These are phyloP conservation scores for Dillenia turbinata DNA, from an alignment of 164 flowering plant genomes.

Conservation along the genomic window DNA sequence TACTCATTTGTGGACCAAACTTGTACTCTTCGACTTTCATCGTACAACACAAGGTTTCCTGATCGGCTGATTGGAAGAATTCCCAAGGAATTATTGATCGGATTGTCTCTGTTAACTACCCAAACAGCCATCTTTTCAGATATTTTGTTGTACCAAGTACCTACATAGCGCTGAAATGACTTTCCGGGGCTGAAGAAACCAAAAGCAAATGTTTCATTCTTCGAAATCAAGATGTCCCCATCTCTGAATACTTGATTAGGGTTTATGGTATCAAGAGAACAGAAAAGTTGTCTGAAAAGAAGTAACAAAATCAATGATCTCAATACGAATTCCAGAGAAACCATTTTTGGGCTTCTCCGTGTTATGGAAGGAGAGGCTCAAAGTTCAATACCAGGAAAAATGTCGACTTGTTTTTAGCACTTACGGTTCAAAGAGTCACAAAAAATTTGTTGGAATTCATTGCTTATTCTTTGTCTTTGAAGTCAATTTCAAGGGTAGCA, in stretches of 20 bases:
- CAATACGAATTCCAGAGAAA: neutral
- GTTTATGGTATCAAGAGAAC: conserved; percentile 20
- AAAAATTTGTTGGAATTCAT: too few relatives aligned
- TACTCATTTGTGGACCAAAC: conserved; percentile 46
- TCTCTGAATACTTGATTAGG: conserved; percentile 15
- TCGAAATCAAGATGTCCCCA: conserved; percentile 28
- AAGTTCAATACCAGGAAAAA: too few relatives aligned
- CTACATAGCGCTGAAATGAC: conserved; percentile 25
- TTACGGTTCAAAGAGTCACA: too few relatives aligned
- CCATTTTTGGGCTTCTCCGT: too few relatives aligned
- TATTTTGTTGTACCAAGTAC: conserved; percentile 31
- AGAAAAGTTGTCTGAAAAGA: neutral
- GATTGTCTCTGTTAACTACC: conserved; percentile 46
- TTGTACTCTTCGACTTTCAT: conserved; percentile 1
- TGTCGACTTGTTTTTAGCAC: too few relatives aligned
- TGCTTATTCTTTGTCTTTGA: too few relatives aligned
- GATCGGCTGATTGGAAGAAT: conserved; percentile 9
- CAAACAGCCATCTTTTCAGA: conserved; percentile 29
- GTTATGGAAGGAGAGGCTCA: too few relatives aligned
- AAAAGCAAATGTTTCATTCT: conserved; percentile 16
- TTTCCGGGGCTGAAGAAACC: conserved; percentile 45
- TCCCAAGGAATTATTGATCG: conserved; percentile 25
- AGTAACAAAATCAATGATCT: neutral
- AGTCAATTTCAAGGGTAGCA: too few relatives aligned
- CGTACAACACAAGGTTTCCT: conserved; percentile 22